Percentiles rank a stretch among this genome's conserved stretches.
Conservation (phyloP, 1,284 basidiomycete species). For the Rugosomyces carneus region DNA sequence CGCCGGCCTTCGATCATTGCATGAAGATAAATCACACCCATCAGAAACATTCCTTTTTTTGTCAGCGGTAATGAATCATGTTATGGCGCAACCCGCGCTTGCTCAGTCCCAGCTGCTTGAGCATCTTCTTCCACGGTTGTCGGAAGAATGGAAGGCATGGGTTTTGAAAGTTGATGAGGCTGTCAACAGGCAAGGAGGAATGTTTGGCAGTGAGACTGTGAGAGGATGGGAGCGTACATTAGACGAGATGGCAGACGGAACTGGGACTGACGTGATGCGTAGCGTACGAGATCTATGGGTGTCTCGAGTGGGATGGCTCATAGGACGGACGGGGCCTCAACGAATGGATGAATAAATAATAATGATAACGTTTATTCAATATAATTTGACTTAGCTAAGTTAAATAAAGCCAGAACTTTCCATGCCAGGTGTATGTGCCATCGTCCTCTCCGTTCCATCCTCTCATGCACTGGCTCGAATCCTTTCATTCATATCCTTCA, state of each 20-base stretch:
- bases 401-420: background rate
- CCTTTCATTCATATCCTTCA: constrained; percentile 40
- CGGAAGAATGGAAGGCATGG: constrained; percentile 74
- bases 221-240: constrained; percentile 60
- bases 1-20: constrained; percentile 38
- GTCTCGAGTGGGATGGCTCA: constrained; percentile 68
- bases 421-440: constrained; percentile 49
- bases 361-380: background rate
- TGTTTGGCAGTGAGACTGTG: constrained; percentile 71
- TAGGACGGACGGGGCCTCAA: constrained; percentile 47
- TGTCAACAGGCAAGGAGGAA: constrained; percentile 67
- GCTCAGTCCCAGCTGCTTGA: constrained; percentile 53
- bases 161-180: constrained; percentile 58
- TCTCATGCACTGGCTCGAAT: constrained; percentile 18
- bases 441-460: constrained; percentile 33
- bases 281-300: constrained; percentile 66
- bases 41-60: constrained; percentile 70
- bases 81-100: constrained; percentile 60
- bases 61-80: constrained; percentile 58
- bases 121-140: constrained; percentile 52
- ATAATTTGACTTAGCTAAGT: background rate
- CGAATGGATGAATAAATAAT: constrained; percentile 48
- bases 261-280: constrained; percentile 45
- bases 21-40: constrained; percentile 60
- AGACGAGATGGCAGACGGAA: constrained; percentile 56